A percentile compares a stretch with the other conserved stretches of the same genome.
Evolutionary conservation across 2,329 filamentous ascomycete species (phyloP).

Genomic region (Talaromyces rugulosus): DNA sequence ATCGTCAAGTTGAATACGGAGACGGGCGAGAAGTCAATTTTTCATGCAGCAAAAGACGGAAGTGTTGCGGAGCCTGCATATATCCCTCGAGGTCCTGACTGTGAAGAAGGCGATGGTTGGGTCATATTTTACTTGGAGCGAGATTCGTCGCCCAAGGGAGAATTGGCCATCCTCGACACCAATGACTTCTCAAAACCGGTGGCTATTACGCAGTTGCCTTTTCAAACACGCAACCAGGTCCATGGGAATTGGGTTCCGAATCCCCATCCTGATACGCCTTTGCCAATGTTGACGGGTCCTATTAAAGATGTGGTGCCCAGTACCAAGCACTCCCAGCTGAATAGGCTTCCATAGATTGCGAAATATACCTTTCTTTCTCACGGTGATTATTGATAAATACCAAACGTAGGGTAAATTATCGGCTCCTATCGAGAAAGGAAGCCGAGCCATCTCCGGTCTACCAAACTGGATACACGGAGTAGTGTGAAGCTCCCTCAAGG

Average conservation of each 20-base stretch:
- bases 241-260: constrained; percentile 28
- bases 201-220: constrained; percentile 29
- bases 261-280: neutral
- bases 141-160: constrained; percentile 14
- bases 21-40: constrained; percentile 18
- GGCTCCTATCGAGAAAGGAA: too few species aligned
- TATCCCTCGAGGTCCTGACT: constrained; percentile 19
- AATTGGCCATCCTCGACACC: neutral
- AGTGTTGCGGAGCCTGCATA: constrained; percentile 28
- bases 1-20: constrained; percentile 18
- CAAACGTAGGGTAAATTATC: too few species aligned
- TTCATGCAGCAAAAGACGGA: constrained; percentile 24
- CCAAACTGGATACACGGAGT: too few species aligned
- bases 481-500: too few species aligned
- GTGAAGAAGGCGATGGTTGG: constrained; percentile 28
- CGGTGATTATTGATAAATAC: too few species aligned
- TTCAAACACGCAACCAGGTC: constrained; percentile 28
- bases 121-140: constrained; percentile 31
- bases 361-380: too few species aligned
- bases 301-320: neutral
- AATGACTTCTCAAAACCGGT: constrained; percentile 31
- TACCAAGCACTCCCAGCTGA: neutral
- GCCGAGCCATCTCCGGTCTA: too few species aligned
- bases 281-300: neutral
- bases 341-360: neutral